Evolutionary conservation across 2,329 filamentous ascomycete genomes (phyloP).

Genomic region (Fusarium sp.): DNA sequence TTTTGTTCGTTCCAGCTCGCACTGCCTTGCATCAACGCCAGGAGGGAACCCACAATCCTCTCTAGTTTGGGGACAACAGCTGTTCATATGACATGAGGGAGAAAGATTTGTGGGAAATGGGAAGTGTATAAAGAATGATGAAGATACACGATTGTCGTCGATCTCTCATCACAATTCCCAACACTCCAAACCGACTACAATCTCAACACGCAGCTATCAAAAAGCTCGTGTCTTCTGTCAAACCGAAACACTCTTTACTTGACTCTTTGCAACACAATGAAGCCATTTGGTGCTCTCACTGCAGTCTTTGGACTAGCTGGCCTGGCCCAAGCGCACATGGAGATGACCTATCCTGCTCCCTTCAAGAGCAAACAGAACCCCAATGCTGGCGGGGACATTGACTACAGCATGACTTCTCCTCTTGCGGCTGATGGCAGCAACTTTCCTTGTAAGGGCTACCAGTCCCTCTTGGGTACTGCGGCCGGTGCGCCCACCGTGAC

Average conservation of each 20-base stretch:
- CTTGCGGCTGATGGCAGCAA: slow-evolving; percentile 72
- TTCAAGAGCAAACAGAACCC: slow-evolving; percentile 68
- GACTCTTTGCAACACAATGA: slow-evolving; percentile 19
- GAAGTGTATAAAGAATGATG: slow-evolving; percentile 33
- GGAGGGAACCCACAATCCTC: slow-evolving; percentile 39
- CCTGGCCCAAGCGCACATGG: slow-evolving; percentile 68
- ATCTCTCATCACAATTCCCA: slow-evolving; percentile 17
- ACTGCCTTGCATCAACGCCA: slow-evolving; percentile 16
- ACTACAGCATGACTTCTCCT: slow-evolving; percentile 82
- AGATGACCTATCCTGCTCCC: slow-evolving; percentile 67
- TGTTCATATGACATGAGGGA: slow-evolving; percentile 17
- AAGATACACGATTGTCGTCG: background rate
- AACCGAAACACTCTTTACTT: background rate
- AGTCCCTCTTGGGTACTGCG: slow-evolving; percentile 62
- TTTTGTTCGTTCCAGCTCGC: slow-evolving; percentile 25
- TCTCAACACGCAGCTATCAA: slow-evolving; percentile 6
- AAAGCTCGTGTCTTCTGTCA: background rate
- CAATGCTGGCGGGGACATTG: slow-evolving; percentile 63
- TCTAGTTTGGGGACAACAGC: slow-evolving; percentile 25
- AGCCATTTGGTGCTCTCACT: slow-evolving; percentile 46
- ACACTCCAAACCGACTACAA: background rate
- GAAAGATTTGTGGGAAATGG: background rate
- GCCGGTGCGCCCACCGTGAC: slow-evolving; percentile 69
- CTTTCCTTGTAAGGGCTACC: slow-evolving; percentile 82
- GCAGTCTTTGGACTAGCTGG: slow-evolving; percentile 59